Evolutionary conservation across 768 basidiomycete species (phyloP), one percentile per base, ranked within the genome.

Genomic region (Agaricus subrufescens): DNA sequence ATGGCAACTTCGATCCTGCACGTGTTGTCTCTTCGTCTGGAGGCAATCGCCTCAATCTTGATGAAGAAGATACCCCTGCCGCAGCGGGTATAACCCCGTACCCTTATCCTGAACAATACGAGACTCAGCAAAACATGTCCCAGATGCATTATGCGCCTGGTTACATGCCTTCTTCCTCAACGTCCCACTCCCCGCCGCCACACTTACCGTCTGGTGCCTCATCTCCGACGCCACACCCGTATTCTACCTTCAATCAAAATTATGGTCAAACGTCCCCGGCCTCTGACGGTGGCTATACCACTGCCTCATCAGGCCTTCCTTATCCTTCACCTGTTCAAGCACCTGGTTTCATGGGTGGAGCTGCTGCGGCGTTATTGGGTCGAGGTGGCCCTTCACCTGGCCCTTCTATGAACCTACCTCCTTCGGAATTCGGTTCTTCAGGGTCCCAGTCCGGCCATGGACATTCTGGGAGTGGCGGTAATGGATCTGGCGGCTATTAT

Each of bases 1-100:
- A 76, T 60, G 73, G 73, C 31, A 72, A 76, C 66, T 75, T 76
- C 40, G 73, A 75, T 60, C 75, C 75, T 9, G 68, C 67, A 62
- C 19, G 64, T 63, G 40, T 46, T 46, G 44, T 47, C 1, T 40
- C 56, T 1, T 50, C 27, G 2, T 27, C 19, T 9, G 26, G 15
- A 31, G 34, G 40, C 2, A 48, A 48, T 30, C 25, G 46, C 27
- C 47, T 56, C 40, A 42, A 56, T n/a, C 27, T 56, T 1, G 54
- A 50, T 11, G 54, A 56, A 2, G 54, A 56, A 7, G 47, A 50
- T 6, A 14, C 26, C 14, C 27, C 39, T 34, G 11, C 29, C 14
- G 4, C 31, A 4, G 39, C 50, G 19, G 39, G 26, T 38, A 43
- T 56, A 26, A 56, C 54, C 1, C 54, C 54, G 1, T 56, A 49